Base-by-base conservation (phyloP, 2,329 filamentous ascomycete species). In the Phyllosticta capitalensis region DNA sequence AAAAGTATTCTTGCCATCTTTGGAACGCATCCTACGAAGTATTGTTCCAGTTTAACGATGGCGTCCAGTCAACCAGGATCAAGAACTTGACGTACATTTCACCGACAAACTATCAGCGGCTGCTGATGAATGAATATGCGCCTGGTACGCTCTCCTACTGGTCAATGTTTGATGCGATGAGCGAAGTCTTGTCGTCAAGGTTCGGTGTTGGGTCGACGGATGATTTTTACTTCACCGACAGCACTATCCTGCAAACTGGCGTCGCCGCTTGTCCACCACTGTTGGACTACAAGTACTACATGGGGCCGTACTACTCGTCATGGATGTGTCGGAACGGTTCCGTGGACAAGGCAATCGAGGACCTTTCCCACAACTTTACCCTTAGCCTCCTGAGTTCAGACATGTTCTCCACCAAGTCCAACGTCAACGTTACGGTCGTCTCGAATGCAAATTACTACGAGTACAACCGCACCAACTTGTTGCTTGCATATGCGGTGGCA, bases 301-400 rank as follows among this genome's bases (percentile, higher is more conserved):
- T 17, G 9, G 22, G 7, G 20, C 6, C n/a, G 14, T 28, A 24
- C 17, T 6, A 1, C 14, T 57, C 45, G n/a, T 17, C 54, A 2
- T 30, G 9, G 20, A 30, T 20, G 21, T 56, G 54, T 45, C 54
- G 54, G 12, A 28, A 28, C 9, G 54, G 21, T 17, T 51, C 55
- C n/a, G 22, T 56, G 14, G 17, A 24, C 4, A 26, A 19, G 7
- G 26, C 24, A 17, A 20, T 56, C 45, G 55, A 56, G 17, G 55
- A 56, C 24, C 55, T 56, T 0, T 50, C 55, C 1, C 24, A 56
- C 24, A 56, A 56, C 55, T 24, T 51, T n/a, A 56, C 55, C 7
- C 55, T 56, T 10, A 33, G 22, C 48, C 55, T 56, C 7, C n/a
- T 51, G 21, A 20, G 17, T 5, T 28, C 45, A n/a, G 26, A 24